phyloP scores from a whole-genome alignment of 768 basidiomycete genomes.

The Strobilomyces dryophilus region DNA sequence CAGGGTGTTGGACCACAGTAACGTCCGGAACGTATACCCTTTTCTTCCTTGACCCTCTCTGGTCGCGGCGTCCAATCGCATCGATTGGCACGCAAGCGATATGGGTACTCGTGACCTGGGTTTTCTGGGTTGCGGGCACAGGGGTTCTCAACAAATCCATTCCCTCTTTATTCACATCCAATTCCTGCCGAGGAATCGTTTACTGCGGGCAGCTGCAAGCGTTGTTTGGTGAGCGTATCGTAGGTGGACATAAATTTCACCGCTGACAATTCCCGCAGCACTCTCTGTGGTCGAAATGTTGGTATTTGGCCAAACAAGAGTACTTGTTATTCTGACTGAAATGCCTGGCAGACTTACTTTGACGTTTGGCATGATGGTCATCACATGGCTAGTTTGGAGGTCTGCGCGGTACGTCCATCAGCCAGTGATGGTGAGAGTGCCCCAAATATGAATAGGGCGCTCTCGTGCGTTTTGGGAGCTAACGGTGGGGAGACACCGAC shows the following conservation, averaged over 20 bases:
- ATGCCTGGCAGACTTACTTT: slow-evolving; percentile 37
- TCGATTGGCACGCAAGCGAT: slow-evolving; percentile 58
- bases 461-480: slow-evolving; percentile 1
- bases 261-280: slow-evolving; percentile 27
- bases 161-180: slow-evolving; percentile 39
- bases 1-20: slow-evolving; percentile 56
- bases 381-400: slow-evolving; percentile 52
- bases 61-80: slow-evolving; percentile 48
- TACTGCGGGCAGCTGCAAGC: slow-evolving; percentile 57
- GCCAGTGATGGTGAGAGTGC: slow-evolving; percentile 25
- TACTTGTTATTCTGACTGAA: slow-evolving; percentile 7
- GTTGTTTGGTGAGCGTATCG: slow-evolving; percentile 43
- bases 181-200: slow-evolving; percentile 38
- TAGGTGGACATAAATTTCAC: too few relatives aligned
- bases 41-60: slow-evolving; percentile 56
- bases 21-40: slow-evolving; percentile 51
- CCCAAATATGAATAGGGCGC: slow-evolving; percentile 18
- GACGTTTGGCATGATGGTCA: slow-evolving; percentile 43
- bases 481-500: background rate
- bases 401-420: slow-evolving; percentile 39
- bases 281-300: slow-evolving; percentile 53
- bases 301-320: slow-evolving; percentile 14
- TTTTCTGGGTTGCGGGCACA: slow-evolving; percentile 57
- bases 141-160: slow-evolving; percentile 48
- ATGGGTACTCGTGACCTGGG: slow-evolving; percentile 57